These are phyloP conservation scores for Chamaenerion angustifolium DNA, from an alignment of 345 rosid species.

Conservation along the genomic window DNA sequence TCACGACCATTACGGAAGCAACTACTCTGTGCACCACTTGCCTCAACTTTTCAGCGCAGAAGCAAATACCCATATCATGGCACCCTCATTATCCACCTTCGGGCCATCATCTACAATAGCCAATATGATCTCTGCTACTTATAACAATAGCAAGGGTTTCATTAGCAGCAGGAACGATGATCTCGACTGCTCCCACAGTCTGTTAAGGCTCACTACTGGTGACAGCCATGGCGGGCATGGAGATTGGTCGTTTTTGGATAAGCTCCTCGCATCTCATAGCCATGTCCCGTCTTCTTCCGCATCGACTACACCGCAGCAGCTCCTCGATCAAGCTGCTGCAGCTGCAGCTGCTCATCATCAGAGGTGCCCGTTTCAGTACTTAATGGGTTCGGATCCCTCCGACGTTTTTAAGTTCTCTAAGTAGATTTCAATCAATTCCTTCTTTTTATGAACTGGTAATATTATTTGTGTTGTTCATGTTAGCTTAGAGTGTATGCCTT, in stretches of 20 bases:
- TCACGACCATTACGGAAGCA: neutral
- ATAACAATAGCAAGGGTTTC: constrained; percentile 11
- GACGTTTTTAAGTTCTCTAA: constrained; percentile 44
- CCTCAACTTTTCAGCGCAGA: constrained; percentile 79
- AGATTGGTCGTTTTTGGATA: constrained; percentile 83
- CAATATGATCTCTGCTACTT: constrained; percentile 10
- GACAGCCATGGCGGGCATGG: constrained; percentile 2
- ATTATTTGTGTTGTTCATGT: no score
- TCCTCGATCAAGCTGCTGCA: constrained; percentile 22
- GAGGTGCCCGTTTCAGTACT: constrained; percentile 53
- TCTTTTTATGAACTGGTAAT: neutral
- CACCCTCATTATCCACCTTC: no score
- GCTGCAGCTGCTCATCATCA: constrained; percentile 20
- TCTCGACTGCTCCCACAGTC: constrained; percentile 49
- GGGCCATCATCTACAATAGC: neutral
- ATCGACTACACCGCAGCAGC: constrained; percentile 3
- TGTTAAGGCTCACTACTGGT: constrained; percentile 46
- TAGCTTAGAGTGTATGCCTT: no score
- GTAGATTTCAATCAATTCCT: constrained; percentile 8
- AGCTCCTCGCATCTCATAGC: constrained; percentile 40
- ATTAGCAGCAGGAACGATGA: constrained; percentile 21
- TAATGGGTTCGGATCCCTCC: constrained; percentile 26
- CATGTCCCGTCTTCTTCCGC: neutral
- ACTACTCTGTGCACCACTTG: constrained; percentile 39
- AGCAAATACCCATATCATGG: constrained; percentile 13